Conservation (phyloP, 371 early-diverging fungal genomes). For the Zychaea mexicana region DNA sequence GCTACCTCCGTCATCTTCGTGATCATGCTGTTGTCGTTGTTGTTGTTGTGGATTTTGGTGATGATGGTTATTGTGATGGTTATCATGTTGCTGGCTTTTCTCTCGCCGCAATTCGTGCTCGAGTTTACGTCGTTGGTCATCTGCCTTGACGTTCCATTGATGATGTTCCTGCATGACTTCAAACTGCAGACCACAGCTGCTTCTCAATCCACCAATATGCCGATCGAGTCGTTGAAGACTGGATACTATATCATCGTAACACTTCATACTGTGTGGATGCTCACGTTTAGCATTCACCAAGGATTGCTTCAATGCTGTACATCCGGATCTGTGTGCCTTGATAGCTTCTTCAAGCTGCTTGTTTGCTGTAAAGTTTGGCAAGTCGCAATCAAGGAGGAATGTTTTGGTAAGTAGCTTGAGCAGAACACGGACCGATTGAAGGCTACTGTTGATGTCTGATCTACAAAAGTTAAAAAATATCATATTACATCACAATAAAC, state of each 20-base stretch:
- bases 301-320: conserved; percentile 58
- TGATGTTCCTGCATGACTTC: conserved; percentile 46
- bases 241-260: conserved; percentile 42
- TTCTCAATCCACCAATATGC: conserved; percentile 66
- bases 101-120: conserved; percentile 22
- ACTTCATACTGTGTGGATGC: conserved; percentile 43
- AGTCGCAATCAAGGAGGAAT: conserved; percentile 61
- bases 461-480: conserved; percentile 21
- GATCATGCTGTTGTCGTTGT: not conserved
- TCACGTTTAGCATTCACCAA: conserved; percentile 65
- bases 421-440: conserved; percentile 52
- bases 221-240: conserved; percentile 65
- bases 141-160: conserved; percentile 9
- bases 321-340: conserved; percentile 60
- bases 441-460: conserved; percentile 50
- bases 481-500: not conserved
- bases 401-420: conserved; percentile 66
- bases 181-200: conserved; percentile 66
- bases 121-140: conserved; percentile 15
- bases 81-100: conserved; percentile 7
- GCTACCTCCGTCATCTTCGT: not conserved
- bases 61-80: not conserved
- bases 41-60: not conserved
- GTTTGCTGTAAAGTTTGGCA: conserved; percentile 55
- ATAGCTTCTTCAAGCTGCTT: conserved; percentile 52